phyloP scores from a whole-genome alignment of 2,329 filamentous ascomycete genomes.

The Fusarium floridanum region DNA sequence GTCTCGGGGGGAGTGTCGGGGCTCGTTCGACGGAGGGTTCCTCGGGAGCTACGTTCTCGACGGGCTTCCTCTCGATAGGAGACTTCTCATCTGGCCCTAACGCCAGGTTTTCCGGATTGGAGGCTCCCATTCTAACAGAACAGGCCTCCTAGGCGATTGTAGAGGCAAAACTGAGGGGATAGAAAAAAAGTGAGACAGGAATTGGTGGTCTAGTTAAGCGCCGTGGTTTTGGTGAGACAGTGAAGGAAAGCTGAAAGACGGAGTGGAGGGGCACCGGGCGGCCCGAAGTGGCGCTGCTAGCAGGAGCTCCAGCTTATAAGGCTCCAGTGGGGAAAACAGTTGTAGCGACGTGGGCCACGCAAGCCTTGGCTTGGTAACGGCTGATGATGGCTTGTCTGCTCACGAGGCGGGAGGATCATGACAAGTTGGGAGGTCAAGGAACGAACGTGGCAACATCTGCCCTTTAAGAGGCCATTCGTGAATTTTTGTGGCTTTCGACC shows the following conservation, averaged over 20 bases:
- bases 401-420: slow-evolving; percentile 18
- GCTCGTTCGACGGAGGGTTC: slow-evolving; percentile 18
- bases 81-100: slow-evolving; percentile 13
- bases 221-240: background rate
- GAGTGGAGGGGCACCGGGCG: slow-evolving; percentile 32
- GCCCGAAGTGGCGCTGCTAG: slow-evolving; percentile 39
- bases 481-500: slow-evolving; percentile 26
- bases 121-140: slow-evolving; percentile 28
- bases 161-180: background rate
- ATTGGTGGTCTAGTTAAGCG: background rate
- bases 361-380: slow-evolving; percentile 22
- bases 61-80: slow-evolving; percentile 23
- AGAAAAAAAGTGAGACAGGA: background rate
- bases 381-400: slow-evolving; percentile 23
- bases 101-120: slow-evolving; percentile 21
- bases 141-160: background rate
- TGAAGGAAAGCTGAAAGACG: slow-evolving; percentile 7
- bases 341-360: slow-evolving; percentile 7
- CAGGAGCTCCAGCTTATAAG: slow-evolving; percentile 37
- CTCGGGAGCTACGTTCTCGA: slow-evolving; percentile 19
- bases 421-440: slow-evolving; percentile 14
- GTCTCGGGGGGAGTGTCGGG: slow-evolving; percentile 25
- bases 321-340: slow-evolving; percentile 25
- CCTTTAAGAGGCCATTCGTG: slow-evolving; percentile 2
- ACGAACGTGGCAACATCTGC: slow-evolving; percentile 12